A percentile compares a stretch with the other conserved stretches of the same genome.
These are phyloP conservation scores for Saccharomycopsis sp. DNA, from an alignment of 805 yeast genomes.

Conservation along the genomic window DNA sequence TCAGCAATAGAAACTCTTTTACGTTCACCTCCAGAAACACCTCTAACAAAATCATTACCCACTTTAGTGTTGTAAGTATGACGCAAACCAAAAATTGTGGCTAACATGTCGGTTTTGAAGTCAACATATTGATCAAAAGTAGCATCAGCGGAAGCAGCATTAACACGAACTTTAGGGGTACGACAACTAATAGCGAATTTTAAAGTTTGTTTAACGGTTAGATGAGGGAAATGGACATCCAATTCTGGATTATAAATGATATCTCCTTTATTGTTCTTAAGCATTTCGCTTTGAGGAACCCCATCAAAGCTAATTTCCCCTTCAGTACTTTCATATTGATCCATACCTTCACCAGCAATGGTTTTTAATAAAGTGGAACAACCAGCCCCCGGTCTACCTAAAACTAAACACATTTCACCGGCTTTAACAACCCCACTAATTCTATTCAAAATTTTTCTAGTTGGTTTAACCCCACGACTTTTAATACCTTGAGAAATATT, in stretches of 20 bases:
- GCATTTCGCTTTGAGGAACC: conserved; percentile 35
- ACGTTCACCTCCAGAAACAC: conserved; percentile 81
- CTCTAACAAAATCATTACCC: conserved; percentile 53
- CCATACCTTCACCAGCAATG: conserved; percentile 35
- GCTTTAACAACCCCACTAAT: conserved; percentile 34
- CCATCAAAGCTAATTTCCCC: conserved; percentile 42
- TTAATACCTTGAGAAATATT: conserved; percentile 5
- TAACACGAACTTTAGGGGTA: conserved; percentile 36
- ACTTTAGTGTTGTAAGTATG: conserved; percentile 53
- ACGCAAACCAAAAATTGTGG: conserved; percentile 43
- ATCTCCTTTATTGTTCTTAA: conserved; percentile 35
- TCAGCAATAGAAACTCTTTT: conserved; percentile 80
- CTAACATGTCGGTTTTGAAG: conserved; percentile 29
- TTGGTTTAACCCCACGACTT: conserved; percentile 23
- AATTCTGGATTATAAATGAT: conserved; percentile 43
- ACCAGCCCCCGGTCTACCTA: conserved; percentile 57
- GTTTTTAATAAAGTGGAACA: conserved; percentile 45
- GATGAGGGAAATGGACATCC: conserved; percentile 41
- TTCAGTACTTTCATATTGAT: conserved; percentile 25
- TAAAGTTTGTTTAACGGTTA: conserved; percentile 41
- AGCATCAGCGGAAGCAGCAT: conserved; percentile 30
- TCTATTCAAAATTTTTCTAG: conserved; percentile 29
- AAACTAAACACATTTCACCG: conserved; percentile 44
- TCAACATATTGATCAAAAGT: conserved; percentile 30
- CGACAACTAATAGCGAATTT: conserved; percentile 39